Conservation (phyloP, 352 stramenopile species). For the Phytophthora chlamydospora region DNA sequence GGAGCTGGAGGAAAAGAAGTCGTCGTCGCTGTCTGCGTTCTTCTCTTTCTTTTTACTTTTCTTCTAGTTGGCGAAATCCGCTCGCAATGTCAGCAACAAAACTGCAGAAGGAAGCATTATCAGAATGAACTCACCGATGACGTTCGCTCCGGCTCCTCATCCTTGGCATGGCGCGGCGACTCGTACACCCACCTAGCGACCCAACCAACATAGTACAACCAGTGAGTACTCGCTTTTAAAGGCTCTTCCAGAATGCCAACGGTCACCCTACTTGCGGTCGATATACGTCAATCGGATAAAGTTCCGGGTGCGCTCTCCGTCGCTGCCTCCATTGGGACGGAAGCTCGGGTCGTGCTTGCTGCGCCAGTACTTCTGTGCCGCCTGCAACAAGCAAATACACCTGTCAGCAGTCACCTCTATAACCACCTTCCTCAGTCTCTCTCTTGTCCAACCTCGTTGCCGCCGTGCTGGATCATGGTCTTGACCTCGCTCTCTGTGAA, state of each 20-base stretch:
- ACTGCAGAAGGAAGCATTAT: neutral
- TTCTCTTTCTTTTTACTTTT: constrained; percentile 58
- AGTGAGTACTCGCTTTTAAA: neutral
- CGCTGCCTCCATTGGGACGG: constrained; percentile 68
- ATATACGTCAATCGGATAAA: constrained; percentile 91
- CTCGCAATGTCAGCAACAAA: constrained; percentile 1
- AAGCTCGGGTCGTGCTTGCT: constrained; percentile 85
- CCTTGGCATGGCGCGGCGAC: constrained; percentile 61
- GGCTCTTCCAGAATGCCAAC: neutral
- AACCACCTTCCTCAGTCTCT: neutral
- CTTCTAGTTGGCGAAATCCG: constrained; percentile 31
- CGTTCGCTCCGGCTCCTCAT: constrained; percentile 41
- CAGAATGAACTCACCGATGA: constrained; percentile 39
- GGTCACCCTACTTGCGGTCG: constrained; percentile 72
- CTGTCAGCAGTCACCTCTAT: neutral
- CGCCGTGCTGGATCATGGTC: constrained; percentile 87
- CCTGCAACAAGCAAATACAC: constrained; percentile 36
- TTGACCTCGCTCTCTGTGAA: constrained; percentile 93
- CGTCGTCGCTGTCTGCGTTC: constrained; percentile 37
- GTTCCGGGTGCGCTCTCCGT: constrained; percentile 87
- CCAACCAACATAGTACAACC: neutral
- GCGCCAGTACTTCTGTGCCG: constrained; percentile 86
- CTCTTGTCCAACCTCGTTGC: constrained; percentile 76
- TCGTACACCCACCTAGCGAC: constrained; percentile 76
- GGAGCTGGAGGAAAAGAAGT: constrained; percentile 54